Conservation (phyloP, 805 yeast species). For the Phaffomyces antillensis region DNA sequence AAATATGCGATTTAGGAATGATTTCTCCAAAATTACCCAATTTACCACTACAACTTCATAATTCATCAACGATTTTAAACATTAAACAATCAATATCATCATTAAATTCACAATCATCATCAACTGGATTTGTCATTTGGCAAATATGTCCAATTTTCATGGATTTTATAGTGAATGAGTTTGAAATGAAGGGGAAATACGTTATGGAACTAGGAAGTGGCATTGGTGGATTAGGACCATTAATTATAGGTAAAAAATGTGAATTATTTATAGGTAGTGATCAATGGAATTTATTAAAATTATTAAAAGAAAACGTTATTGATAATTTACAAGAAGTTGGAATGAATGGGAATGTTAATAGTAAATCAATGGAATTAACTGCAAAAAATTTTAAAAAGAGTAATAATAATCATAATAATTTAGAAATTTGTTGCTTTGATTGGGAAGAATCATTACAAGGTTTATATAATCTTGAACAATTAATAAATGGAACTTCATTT, state of each 20-base stretch:
- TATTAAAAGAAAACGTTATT: constrained; percentile 39
- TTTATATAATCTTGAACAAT: constrained; percentile 14
- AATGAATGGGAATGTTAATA: neutral
- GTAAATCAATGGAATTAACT: neutral
- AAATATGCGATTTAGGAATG: constrained; percentile 3
- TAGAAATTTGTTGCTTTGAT: constrained; percentile 48
- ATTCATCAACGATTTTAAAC: constrained; percentile 1
- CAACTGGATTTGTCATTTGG: constrained; percentile 68
- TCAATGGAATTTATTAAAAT: constrained; percentile 46
- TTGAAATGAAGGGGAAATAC: constrained; percentile 14
- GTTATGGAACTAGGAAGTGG: constrained; percentile 63
- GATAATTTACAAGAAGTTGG: constrained; percentile 28
- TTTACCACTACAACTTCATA: constrained; percentile 3
- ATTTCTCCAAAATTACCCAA: neutral
- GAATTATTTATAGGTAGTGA: constrained; percentile 46
- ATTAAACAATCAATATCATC: constrained; percentile 26
- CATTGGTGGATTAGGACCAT: constrained; percentile 43
- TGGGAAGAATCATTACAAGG: constrained; percentile 50
- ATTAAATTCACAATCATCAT: constrained; percentile 26
- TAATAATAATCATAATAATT: neutral
- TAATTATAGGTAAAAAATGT: constrained; percentile 29
- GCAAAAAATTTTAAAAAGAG: neutral
- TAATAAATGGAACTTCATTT: neutral
- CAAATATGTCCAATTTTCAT: constrained; percentile 38
- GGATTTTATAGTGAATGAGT: constrained; percentile 41